Conservation (phyloP, 2,329 filamentous ascomycete genomes). For the Dactylella cylindrospora region DNA sequence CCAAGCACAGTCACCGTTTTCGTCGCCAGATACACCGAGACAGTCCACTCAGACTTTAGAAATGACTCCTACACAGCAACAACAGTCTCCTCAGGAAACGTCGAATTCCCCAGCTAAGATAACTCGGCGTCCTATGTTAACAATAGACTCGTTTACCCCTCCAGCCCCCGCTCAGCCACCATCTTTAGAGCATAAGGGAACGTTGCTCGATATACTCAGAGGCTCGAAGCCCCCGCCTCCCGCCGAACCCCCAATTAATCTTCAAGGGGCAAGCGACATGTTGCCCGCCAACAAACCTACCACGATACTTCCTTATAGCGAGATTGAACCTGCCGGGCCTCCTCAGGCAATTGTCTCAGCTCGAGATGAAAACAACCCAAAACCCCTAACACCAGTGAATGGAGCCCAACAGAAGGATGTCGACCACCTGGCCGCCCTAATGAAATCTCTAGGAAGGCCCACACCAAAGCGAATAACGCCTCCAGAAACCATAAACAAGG, state of each 20-base stretch:
- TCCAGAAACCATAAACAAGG: conserved; percentile 10
- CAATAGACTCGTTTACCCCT: conserved; percentile 44
- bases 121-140: conserved; percentile 37
- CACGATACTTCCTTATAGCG: conserved; percentile 6
- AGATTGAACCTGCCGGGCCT: conserved; percentile 26
- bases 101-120: conserved; percentile 24
- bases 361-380: background rate
- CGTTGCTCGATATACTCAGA: conserved; percentile 47
- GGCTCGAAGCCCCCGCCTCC: conserved; percentile 44
- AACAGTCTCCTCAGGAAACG: background rate
- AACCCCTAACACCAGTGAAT: conserved; percentile 7
- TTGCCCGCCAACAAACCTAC: conserved; percentile 5
- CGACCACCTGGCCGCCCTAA: conserved; percentile 24
- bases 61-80: conserved; percentile 9
- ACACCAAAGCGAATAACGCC: conserved; percentile 26
- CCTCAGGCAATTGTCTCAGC: conserved; percentile 1
- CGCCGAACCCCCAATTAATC: conserved; percentile 28
- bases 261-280: conserved; percentile 19
- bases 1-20: background rate
- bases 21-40: background rate
- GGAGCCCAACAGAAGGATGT: conserved; percentile 12
- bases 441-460: conserved; percentile 13
- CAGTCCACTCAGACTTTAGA: conserved; percentile 1
- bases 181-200: conserved; percentile 45
- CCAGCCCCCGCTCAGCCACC: conserved; percentile 39